Evolutionary conservation across 2,329 filamentous ascomycete genomes (phyloP), one percentile per base, ranked within the genome.

Genomic region (Neonectria sp.): DNA sequence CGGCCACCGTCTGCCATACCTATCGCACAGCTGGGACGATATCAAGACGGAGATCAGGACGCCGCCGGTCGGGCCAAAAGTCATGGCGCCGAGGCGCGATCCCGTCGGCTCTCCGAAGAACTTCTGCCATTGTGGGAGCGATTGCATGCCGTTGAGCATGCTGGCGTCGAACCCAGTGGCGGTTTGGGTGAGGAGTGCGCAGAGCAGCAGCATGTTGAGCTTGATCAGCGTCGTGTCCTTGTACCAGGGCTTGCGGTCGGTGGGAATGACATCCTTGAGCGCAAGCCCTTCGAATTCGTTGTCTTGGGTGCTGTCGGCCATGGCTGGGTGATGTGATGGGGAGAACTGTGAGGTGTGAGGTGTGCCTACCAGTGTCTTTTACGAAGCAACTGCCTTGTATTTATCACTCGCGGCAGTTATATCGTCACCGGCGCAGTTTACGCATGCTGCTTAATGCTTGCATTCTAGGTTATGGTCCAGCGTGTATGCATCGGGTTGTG

Each of bases 61-160:
- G 1, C 73, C 73, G 3, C 72, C 72, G 0, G 73, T 74, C 2
- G 71, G 71, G 3, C 72, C 73, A 40, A 75, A 76, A 0, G 74
- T 75, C 73, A 79, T 78, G 7, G 77, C 76, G 0, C 78, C 78
- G 2, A 79, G 78, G 17, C 76, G 72, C 0, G 75, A 68, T 11
- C 77, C 77, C 15, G 68, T 73, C 0, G 77, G 77, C 21, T 76
- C 35, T 0, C 74, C 76, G 27, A 79, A 79, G 58, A 69, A 78
- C 4, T 68, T 49, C 24, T 75, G 69, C 78, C 78, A 80, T 43
- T 79, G 72, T 0, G 73, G 74, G 3, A 80, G 68, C 0, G 78
- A 76, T 37, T 80, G 79, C 43, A 79, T 73, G 31, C 78, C 78
- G 51, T 80, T 80, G 3, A 80, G 68, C 76, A 79, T 79, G 21